Conservation (phyloP, 345 rosid genomes). For the Reutealis trisperma region DNA sequence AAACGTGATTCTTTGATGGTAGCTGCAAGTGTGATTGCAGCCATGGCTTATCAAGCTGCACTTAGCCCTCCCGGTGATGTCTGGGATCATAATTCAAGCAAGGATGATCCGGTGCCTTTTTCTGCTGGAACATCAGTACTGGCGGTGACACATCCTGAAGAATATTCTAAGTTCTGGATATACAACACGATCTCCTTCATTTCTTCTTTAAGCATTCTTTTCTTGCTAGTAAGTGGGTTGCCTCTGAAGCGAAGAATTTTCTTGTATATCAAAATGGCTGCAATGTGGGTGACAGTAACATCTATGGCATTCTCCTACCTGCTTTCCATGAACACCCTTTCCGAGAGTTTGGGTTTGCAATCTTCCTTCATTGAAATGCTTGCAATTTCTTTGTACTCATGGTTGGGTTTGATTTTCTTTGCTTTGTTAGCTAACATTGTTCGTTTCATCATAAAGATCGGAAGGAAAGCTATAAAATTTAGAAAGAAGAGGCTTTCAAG, state of each 20-base stretch:
- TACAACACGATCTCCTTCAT: constrained; percentile 16
- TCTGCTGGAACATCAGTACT: constrained; percentile 8
- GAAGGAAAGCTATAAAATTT: background rate
- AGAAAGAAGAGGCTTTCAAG: background rate
- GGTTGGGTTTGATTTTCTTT: constrained; percentile 14
- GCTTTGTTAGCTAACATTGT: background rate
- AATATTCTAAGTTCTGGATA: constrained; percentile 5
- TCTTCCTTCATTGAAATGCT: constrained; percentile 5
- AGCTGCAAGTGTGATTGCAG: background rate
- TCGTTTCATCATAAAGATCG: background rate
- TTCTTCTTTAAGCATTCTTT: constrained; percentile 33
- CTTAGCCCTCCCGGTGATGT: background rate
- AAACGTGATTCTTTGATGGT: background rate
- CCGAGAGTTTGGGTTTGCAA: too few species aligned
- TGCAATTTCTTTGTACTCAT: constrained; percentile 1
- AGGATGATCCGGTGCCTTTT: background rate
- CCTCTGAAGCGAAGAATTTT: constrained; percentile 19
- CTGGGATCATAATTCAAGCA: background rate
- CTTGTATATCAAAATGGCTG: constrained; percentile 20
- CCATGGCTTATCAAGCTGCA: background rate
- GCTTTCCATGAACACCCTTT: constrained; percentile 9
- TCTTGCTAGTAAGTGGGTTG: constrained; percentile 27
- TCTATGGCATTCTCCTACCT: constrained; percentile 20
- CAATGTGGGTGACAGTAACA: constrained; percentile 23
- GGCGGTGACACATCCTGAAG: background rate